Evolutionary conservation across 768 basidiomycete species (phyloP).

Genomic region (Crassisporium funariophilum): DNA sequence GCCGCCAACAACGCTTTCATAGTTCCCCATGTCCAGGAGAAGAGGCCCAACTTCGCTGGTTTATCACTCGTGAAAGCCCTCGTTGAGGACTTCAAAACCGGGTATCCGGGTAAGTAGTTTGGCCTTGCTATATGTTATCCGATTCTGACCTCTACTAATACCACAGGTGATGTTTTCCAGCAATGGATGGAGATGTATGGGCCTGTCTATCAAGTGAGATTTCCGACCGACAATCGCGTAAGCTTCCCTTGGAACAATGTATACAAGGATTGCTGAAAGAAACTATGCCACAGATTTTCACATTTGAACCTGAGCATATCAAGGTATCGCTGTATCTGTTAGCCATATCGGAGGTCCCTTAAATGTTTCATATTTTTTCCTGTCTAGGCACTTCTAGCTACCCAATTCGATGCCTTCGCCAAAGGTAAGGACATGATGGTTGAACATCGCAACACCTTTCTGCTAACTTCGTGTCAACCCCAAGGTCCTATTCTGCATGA

Average conservation of each 20-base stretch:
- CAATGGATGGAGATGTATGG: not conserved
- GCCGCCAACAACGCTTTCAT: slow-evolving; percentile 9
- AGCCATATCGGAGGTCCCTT: too few species aligned
- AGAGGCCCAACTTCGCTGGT: slow-evolving; percentile 12
- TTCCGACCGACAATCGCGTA: not conserved
- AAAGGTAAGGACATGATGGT: not conserved
- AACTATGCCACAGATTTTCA: too few species aligned
- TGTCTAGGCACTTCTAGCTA: slow-evolving; percentile 2
- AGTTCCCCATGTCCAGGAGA: slow-evolving; percentile 14
- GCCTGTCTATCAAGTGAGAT: not conserved
- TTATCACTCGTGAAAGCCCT: slow-evolving; percentile 8
- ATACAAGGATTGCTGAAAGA: too few species aligned
- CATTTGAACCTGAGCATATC: slow-evolving; percentile 8
- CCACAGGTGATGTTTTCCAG: not conserved
- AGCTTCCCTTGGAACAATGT: not conserved
- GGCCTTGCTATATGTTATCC: not conserved
- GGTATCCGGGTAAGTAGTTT: slow-evolving; percentile 43
- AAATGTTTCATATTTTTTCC: too few species aligned
- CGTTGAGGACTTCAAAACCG: slow-evolving; percentile 9
- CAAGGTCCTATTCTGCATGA: not conserved
- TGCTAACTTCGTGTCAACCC: not conserved
- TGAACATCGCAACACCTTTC: too few species aligned
- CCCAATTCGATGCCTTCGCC: slow-evolving; percentile 7
- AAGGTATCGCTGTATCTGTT: too few species aligned
- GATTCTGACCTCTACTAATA: not conserved